A percentile compares a stretch with the other conserved stretches of the same genome.
These are phyloP conservation scores for Gyromitra esculenta DNA, from an alignment of 2,329 filamentous ascomycete genomes.

Conservation along the genomic window DNA sequence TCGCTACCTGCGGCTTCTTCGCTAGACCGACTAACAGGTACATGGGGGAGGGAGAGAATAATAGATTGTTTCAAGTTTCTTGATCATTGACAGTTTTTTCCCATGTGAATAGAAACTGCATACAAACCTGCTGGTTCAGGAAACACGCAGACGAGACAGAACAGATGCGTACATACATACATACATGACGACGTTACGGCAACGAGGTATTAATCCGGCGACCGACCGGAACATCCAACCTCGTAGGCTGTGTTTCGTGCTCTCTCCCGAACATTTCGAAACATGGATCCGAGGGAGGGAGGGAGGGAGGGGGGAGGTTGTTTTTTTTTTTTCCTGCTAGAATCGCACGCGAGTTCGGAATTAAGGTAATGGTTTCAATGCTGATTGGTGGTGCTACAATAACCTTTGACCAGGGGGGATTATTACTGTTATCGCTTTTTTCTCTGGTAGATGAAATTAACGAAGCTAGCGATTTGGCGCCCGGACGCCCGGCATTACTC, in stretches of 20 bases:
- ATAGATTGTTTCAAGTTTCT: conserved; percentile 25
- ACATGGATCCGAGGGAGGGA: no score
- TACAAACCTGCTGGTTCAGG: conserved; percentile 29
- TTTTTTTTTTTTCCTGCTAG: no score
- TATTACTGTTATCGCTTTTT: not conserved
- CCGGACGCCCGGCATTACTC: not conserved
- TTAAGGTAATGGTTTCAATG: conserved; percentile 17
- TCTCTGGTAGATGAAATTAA: not conserved
- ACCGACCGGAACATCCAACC: not conserved
- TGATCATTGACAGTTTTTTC: conserved; percentile 28
- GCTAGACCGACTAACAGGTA: not conserved
- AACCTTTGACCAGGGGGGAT: not conserved
- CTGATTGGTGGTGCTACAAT: conserved; percentile 4
- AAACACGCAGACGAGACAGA: not conserved
- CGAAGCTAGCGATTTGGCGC: not conserved
- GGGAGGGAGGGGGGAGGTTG: no score
- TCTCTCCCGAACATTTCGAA: not conserved
- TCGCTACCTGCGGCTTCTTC: not conserved
- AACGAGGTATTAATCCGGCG: conserved; percentile 1
- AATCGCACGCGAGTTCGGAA: not conserved
- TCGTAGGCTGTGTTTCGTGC: not conserved
- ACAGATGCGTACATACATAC: not conserved
- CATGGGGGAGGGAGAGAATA: not conserved
- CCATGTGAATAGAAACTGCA: conserved; percentile 40
- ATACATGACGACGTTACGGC: not conserved